Base-by-base conservation (phyloP, 2,329 filamentous ascomycete genomes). In the Exophiala calicioides region DNA sequence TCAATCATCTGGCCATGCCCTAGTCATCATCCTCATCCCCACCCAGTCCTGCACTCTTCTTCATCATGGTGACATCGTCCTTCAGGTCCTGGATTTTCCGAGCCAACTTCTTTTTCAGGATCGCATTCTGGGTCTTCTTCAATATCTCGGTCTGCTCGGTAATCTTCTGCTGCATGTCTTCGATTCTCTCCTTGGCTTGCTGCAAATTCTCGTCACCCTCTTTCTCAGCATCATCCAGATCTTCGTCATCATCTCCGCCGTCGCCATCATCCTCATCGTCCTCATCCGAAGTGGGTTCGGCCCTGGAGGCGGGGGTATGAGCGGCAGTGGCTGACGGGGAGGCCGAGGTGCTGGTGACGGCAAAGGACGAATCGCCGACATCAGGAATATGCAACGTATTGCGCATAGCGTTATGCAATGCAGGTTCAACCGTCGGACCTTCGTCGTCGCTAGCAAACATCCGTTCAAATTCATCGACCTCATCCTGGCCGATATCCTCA, bases 81-180 rank as follows among this genome's bases (percentile, higher is more conserved):
- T 56, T 46, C 23, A 60, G 44, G 34, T 54, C 51, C 34, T 58
- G 47, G n/a, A 60, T 73, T 59, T 72, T 73, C 39, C 70, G 55
- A 18, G 66, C 64, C 34, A 73, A 51, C 45, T 71, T 71, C 53
- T 67, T 67, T 58, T 70, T 55, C 37, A 59, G 34, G 18, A 58
- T 55, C 3, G 36, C 44, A 32, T 55, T 57, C 19, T 39, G 40
- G 3, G 51, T 53, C 42, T 47, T 46, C 29, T 48, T 70, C 21
- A 73, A 55, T 39, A 67, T 61, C 30, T 72, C 68, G 27, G 71
- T 69, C 10, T 71, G 68, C 49, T 66, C 66, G 20, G 67, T 66
- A 53, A 73, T 65, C 59, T 74, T 74, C 3, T 62, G 62, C 39
- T 73, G 68, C 15, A 73, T 54, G 40, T 73, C 70, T 1, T 60